Evolutionary conservation across 352 stramenopile genomes (phyloP).

Genomic region (Globisporangium barbulae): DNA sequence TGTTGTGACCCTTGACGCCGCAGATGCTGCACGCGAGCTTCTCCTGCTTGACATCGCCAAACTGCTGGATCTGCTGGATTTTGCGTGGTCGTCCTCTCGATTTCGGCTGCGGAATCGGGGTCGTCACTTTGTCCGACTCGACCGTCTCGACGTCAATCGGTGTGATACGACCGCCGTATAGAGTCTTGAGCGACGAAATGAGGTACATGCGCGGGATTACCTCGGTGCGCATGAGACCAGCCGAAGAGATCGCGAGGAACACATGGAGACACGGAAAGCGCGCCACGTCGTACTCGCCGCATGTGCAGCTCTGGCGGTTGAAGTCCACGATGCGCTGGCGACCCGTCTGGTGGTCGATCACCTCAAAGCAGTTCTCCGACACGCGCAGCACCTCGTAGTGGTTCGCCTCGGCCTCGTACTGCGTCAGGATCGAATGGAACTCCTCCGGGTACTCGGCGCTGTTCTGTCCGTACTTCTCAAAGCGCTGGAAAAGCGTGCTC

Average conservation of each 20-base stretch:
- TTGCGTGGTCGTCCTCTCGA: constrained; percentile 65
- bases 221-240: constrained; percentile 59
- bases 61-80: constrained; percentile 79
- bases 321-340: constrained; percentile 74
- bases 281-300: constrained; percentile 69
- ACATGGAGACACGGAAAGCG: constrained; percentile 80
- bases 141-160: constrained; percentile 79
- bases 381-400: constrained; percentile 69
- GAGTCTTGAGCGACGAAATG: constrained; percentile 70
- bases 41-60: constrained; percentile 61
- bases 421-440: constrained; percentile 54
- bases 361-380: constrained; percentile 66
- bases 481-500: constrained; percentile 69
- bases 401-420: constrained; percentile 59
- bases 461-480: constrained; percentile 68
- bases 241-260: constrained; percentile 62
- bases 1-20: constrained; percentile 82
- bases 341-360: constrained; percentile 67
- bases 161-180: constrained; percentile 69
- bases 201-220: constrained; percentile 80
- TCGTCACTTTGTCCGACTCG: constrained; percentile 51
- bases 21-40: constrained; percentile 79
- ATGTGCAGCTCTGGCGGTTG: constrained; percentile 68
- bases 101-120: constrained; percentile 53
- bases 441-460: constrained; percentile 73